These are phyloP conservation scores for Colletotrichum scovillei DNA, from an alignment of 2,329 filamentous ascomycete species.

Conservation along the genomic window DNA sequence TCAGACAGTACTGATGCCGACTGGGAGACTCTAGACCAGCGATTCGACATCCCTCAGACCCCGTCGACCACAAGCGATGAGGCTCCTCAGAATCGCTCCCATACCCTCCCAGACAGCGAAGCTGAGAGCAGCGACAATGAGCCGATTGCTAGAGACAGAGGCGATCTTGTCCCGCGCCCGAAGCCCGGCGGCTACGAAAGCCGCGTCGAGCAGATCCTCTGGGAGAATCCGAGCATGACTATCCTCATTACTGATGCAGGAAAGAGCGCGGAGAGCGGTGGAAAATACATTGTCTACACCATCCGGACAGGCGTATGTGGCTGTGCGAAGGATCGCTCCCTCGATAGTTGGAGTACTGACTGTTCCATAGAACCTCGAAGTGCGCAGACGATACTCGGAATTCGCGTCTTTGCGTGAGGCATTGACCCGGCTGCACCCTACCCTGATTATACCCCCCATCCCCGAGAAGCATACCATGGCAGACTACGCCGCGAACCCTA, in stretches of 20 bases:
- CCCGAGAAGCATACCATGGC: slow-evolving; percentile 99
- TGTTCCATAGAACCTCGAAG: slow-evolving; percentile 82
- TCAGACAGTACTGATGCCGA: slow-evolving; percentile 54
- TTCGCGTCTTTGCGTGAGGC: slow-evolving; percentile 92
- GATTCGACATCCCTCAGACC: slow-evolving; percentile 76
- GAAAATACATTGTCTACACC: slow-evolving; percentile 96
- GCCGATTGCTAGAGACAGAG: slow-evolving; percentile 45
- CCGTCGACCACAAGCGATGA: slow-evolving; percentile 77
- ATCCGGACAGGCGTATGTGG: slow-evolving; percentile 87
- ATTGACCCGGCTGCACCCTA: slow-evolving; percentile 91
- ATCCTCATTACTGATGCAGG: slow-evolving; percentile 95
- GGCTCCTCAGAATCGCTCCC: slow-evolving; percentile 61
- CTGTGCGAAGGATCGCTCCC: slow-evolving; percentile 14
- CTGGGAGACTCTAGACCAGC: slow-evolving; percentile 61
- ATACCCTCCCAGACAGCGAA: slow-evolving; percentile 51
- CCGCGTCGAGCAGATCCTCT: slow-evolving; percentile 95
- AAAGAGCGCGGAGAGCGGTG: slow-evolving; percentile 92
- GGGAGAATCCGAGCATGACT: slow-evolving; percentile 90
- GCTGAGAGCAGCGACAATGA: slow-evolving; percentile 63
- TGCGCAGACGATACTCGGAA: slow-evolving; percentile 94
- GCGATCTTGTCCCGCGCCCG: slow-evolving; percentile 63
- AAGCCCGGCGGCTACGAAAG: slow-evolving; percentile 94
- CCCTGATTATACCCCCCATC: slow-evolving; percentile 94
- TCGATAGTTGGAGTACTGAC: not conserved
- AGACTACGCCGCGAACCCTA: slow-evolving; percentile 97